Percentiles rank a stretch among this genome's conserved stretches.
Conservation (phyloP, 1,284 basidiomycete species). For the Sporisorium iseilematis-ciliati region DNA sequence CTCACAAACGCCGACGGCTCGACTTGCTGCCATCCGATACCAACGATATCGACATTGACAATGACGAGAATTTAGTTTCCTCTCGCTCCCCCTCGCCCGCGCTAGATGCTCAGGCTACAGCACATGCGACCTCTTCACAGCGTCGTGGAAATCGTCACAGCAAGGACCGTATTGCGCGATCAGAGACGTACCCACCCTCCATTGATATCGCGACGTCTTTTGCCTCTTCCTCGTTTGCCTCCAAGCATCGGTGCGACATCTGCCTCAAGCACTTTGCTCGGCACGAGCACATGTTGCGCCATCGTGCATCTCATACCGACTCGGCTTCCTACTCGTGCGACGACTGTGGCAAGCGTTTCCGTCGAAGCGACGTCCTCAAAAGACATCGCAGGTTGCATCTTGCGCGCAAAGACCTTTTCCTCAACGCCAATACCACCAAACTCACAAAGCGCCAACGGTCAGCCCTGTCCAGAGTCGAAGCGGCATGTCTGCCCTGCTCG, state of each 20-base stretch:
- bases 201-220: not conserved
- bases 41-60: not conserved
- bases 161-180: not conserved
- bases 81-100: constrained; percentile 4
- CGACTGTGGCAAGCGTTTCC: constrained; percentile 22
- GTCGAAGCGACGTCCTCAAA: constrained; percentile 24
- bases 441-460: constrained; percentile 22
- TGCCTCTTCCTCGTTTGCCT: constrained; percentile 1
- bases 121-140: constrained; percentile 7
- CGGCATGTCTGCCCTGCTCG: constrained; percentile 25
- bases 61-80: constrained; percentile 1
- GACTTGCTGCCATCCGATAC: not conserved
- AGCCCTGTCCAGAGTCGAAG: constrained; percentile 19
- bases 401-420: constrained; percentile 13
- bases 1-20: constrained; percentile 10
- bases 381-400: constrained; percentile 18
- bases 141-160: not conserved
- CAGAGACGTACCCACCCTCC: not conserved
- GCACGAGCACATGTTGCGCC: constrained; percentile 31
- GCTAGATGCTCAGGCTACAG: constrained; percentile 3
- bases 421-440: constrained; percentile 10
- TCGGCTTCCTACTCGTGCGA: constrained; percentile 15
- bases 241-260: constrained; percentile 20
- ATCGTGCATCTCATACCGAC: constrained; percentile 26
- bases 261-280: constrained; percentile 26